These are phyloP conservation scores for Vigna mungo DNA, from an alignment of 306 rosid genomes.

Conservation along the genomic window DNA sequence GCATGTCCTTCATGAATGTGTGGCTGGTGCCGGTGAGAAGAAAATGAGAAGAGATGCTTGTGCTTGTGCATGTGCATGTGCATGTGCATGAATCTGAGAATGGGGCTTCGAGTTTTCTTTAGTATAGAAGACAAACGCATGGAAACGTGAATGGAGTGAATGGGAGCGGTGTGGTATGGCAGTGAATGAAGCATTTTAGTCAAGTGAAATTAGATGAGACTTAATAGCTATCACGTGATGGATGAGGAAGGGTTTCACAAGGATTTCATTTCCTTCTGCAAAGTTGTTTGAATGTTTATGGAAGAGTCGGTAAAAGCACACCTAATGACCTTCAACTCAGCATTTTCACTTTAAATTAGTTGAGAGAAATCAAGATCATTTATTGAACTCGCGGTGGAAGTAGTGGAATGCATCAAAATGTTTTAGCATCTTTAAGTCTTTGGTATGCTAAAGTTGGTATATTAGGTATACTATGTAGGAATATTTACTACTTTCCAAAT, in stretches of 20 bases:
- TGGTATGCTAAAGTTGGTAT: neutral
- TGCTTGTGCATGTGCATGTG: neutral
- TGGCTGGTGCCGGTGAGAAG: neutral
- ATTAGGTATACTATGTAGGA: neutral
- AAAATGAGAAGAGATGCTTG: neutral
- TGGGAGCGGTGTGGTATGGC: constrained; percentile 75
- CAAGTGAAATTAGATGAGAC: constrained; percentile 52
- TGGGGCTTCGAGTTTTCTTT: constrained; percentile 45
- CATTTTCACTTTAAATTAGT: constrained; percentile 41
- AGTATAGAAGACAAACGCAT: constrained; percentile 39
- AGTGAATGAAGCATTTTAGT: constrained; percentile 42
- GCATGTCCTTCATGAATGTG: constrained; percentile 58
- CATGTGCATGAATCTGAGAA: constrained; percentile 45
- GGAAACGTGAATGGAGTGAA: constrained; percentile 72
- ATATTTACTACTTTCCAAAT: constrained; percentile 8
- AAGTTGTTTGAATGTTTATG: constrained; percentile 45
- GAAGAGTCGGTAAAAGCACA: constrained; percentile 33
- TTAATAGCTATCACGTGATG: constrained; percentile 60
- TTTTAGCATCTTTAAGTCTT: constrained; percentile 19
- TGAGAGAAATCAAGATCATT: constrained; percentile 45
- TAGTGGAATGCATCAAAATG: constrained; percentile 28
- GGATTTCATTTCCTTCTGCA: constrained; percentile 49
- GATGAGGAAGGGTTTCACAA: constrained; percentile 45
- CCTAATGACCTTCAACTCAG: constrained; percentile 31
- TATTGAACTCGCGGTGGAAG: constrained; percentile 41